Base-by-base conservation (phyloP, 2,329 filamentous ascomycete species). In the Periconia digitata region DNA sequence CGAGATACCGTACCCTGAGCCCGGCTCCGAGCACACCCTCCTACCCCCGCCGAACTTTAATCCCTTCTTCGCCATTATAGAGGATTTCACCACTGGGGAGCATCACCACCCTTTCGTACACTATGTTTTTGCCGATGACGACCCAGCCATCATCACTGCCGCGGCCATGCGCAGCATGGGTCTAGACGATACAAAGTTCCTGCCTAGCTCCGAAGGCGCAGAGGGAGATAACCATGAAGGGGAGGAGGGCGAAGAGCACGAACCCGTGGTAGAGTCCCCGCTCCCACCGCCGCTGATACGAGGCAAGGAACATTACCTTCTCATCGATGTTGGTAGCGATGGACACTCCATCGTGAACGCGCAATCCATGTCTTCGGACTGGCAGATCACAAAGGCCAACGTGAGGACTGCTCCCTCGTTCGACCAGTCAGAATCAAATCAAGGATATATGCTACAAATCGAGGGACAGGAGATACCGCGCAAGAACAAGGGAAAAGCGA, bases 61-160 rank as follows among this genome's bases (percentile, higher is more conserved):
- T 38, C 89, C 90, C 2, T 87, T 96, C 76, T 96, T 96, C 76
- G 87, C 90, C 1, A 78, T 96, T 36, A 79, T 97, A 55, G 85
- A 89, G 64, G 91, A 96, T 70, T 74, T 80, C 10, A 81, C 83
- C n/a, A 85, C 83, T 8, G 81, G 84, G 60, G 83, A 89, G 39
- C 88, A 90, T 53, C 80, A 90, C 62, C 92, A 97, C 68, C 94
- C 92, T 1, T 85, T 83, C 44, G 85, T 96, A 1, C 90, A 92
- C 74, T 97, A 97, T 74, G 82, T 97, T 64, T 97, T 99, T 75
- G 83, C 84, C 59, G 92, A 97, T 71, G 94, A 97, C 72, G 91
- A 96, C 65, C 82, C 85, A 2, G 87, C 92, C 40, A 76, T 88
- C 38, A 77, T 95, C 32, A 87, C 87, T 1, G 79, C 84, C 32